These are phyloP conservation scores for Euphrasia confusa DNA, from an alignment of 257 asterid species.

Conservation along the genomic window DNA sequence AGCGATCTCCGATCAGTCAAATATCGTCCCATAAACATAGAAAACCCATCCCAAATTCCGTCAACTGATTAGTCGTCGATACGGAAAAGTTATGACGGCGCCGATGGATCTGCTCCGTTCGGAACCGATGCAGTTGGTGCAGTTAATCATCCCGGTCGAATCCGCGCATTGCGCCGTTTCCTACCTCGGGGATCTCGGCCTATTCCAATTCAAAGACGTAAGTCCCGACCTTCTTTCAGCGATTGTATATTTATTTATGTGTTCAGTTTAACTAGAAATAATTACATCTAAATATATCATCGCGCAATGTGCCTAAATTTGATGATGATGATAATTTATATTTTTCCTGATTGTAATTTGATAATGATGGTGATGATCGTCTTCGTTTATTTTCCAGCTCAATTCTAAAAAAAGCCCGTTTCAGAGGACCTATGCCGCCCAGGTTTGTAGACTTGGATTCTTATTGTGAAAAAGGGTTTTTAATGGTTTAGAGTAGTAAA, in stretches of 20 bases:
- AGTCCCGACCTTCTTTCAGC: constrained; percentile 22
- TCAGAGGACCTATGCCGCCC: constrained; percentile 60
- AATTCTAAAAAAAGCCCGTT: constrained; percentile 65
- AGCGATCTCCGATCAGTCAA: constrained; percentile 16
- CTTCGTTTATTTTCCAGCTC: constrained; percentile 38
- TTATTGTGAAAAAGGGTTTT: neutral
- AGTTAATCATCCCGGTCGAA: constrained; percentile 55
- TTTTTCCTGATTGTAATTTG: neutral
- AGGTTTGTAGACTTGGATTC: constrained; percentile 36
- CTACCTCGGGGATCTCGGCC: constrained; percentile 59
- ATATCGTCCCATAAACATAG: neutral
- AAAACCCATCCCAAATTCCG: neutral
- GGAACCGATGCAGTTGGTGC: constrained; percentile 62
- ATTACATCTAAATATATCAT: too few species aligned
- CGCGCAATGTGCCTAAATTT: neutral
- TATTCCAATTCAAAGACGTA: constrained; percentile 64
- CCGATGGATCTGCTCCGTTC: constrained; percentile 68
- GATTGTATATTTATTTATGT: neutral
- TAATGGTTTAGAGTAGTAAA: neutral
- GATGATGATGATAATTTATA: neutral
- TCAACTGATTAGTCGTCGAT: neutral
- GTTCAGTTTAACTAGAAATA: too few species aligned
- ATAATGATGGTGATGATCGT: neutral
- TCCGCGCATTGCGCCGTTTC: constrained; percentile 51
- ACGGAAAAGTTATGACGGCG: constrained; percentile 10